Evolutionary conservation across 768 basidiomycete genomes (phyloP), one percentile per base, ranked within the genome.

Genomic region (Glaciozyma antarctica): DNA sequence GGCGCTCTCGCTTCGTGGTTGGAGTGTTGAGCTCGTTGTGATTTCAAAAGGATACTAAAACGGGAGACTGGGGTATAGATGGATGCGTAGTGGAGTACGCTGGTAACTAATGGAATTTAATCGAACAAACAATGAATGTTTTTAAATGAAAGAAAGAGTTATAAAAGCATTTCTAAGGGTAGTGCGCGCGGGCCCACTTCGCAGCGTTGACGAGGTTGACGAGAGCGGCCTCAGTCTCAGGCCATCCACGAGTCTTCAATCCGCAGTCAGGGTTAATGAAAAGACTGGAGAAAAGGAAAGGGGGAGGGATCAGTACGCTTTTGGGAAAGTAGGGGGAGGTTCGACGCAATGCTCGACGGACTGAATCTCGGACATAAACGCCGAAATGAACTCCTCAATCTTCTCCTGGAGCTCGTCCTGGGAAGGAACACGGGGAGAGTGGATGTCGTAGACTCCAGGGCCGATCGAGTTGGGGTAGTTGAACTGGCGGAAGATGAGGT

Each of bases 381-480:
- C 61, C 62, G 70, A 53, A 60, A 90, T 84, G 84, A 94, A 91
- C 71, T 84, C 78, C 78, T 83, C 83, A 76, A 98, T 81, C 74
- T 93, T 88, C 73, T 93, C 87, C 81, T 86, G 87, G 81, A 98
- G 92, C 81, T 99, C 95, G 77, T 91, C 83, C 73, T 86, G 84
- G 66, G 85, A 80, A 53, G 95, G 95, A 69, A 99, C 89, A 84
- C 95, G 92, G 69, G 95, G 95, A 73, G 93, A 97, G 82, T 98
- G 95, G 80, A 99, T 69, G 67, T 72, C 71, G 66, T 63, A 72
- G 30, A 70, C 48, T 41, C 69, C 94, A 24, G 94, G 94, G 64
- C 94, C 92, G 76, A 98, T 97, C 80, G 90, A 86, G 82, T 92
- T 94, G 63, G 89, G 88, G 83, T 98, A 98, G 52, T 88, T 88